A percentile compares a stretch with the other conserved stretches of the same genome.
phyloP scores from a whole-genome alignment of 2,329 filamentous ascomycete genomes.

The Penicillium sp. region DNA sequence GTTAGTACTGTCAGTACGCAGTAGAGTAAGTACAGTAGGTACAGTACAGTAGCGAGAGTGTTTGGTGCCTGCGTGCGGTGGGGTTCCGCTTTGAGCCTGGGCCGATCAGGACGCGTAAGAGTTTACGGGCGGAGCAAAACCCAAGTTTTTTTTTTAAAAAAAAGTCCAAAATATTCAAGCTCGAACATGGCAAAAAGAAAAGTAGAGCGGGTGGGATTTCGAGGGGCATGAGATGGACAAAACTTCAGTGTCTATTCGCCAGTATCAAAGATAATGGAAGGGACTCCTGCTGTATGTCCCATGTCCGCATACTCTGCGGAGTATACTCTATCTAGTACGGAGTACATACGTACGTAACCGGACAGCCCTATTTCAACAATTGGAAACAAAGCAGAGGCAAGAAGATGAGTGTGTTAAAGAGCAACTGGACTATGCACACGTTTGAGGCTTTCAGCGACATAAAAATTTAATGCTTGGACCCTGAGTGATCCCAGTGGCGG shows the following conservation, averaged over 20 bases:
- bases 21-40: no score
- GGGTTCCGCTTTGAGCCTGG: slow-evolving; percentile 34
- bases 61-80: slow-evolving; percentile 35
- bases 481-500: slow-evolving; percentile 16
- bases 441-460: background rate
- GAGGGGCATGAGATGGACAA: background rate
- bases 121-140: slow-evolving; percentile 19
- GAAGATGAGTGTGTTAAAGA: background rate
- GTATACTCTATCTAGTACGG: no score
- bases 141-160: background rate
- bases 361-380: background rate
- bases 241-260: background rate
- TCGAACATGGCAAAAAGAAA: no score
- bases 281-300: background rate
- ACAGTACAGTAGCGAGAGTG: slow-evolving; percentile 4
- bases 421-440: slow-evolving; percentile 1
- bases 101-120: slow-evolving; percentile 34
- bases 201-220: background rate
- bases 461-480: slow-evolving; percentile 9
- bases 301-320: background rate
- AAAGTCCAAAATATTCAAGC: background rate
- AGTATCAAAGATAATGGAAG: background rate
- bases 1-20: no score
- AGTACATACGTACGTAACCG: background rate
- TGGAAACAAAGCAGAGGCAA: background rate